These are phyloP conservation scores for Fonsecaea nubica DNA, from an alignment of 2,329 filamentous ascomycete species.

Conservation along the genomic window DNA sequence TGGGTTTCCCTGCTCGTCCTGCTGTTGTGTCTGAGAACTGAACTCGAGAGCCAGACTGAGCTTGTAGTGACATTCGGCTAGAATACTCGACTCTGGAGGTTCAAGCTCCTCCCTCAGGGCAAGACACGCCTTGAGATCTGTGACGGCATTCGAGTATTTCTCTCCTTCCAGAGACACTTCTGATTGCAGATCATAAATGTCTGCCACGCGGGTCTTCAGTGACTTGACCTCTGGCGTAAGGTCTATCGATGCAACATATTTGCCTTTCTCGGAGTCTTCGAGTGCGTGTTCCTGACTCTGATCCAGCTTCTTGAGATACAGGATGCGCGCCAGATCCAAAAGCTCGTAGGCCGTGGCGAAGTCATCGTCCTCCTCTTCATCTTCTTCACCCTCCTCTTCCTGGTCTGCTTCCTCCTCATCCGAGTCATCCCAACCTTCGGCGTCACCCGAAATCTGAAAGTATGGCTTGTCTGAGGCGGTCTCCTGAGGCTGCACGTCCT, in stretches of 20 bases:
- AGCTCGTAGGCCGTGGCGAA: constrained; percentile 69
- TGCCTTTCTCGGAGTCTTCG: constrained; percentile 53
- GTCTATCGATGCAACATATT: constrained; percentile 45
- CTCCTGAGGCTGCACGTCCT: constrained; percentile 44
- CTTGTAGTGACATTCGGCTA: constrained; percentile 96
- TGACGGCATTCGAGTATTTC: constrained; percentile 84
- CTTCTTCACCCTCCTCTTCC: constrained; percentile 50
- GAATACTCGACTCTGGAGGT: constrained; percentile 77
- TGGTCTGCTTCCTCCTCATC: constrained; percentile 72
- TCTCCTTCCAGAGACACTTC: constrained; percentile 98
- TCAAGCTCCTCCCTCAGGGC: constrained; percentile 80
- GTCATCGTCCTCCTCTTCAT: constrained; percentile 65
- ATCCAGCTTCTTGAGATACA: constrained; percentile 64
- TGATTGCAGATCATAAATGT: constrained; percentile 90
- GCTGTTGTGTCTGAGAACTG: constrained; percentile 71
- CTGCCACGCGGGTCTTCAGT: constrained; percentile 84
- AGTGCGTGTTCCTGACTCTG: constrained; percentile 47
- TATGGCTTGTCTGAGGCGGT: constrained; percentile 69
- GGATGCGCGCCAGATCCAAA: constrained; percentile 66
- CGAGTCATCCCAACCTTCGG: constrained; percentile 83
- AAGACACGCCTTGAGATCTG: constrained; percentile 79
- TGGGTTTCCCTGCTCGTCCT: constrained; percentile 50
- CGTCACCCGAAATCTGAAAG: constrained; percentile 89
- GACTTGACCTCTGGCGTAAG: constrained; percentile 56
- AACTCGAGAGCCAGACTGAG: constrained; percentile 95